These are phyloP conservation scores for Rutstroemia sp. DNA, from an alignment of 2,329 filamentous ascomycete species.

Conservation along the genomic window DNA sequence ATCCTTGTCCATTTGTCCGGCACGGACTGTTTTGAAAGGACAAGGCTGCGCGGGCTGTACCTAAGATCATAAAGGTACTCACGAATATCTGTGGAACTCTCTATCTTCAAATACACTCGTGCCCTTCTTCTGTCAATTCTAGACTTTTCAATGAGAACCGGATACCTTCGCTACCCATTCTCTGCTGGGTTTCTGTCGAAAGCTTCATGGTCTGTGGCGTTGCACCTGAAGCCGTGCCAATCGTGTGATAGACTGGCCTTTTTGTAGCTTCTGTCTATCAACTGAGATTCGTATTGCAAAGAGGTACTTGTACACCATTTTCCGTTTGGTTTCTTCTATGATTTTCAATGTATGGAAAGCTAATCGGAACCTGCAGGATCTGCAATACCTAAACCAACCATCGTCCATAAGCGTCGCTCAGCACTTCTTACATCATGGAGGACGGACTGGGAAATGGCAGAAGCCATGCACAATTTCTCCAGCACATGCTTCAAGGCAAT, in stretches of 20 bases:
- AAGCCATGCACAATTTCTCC: conserved; percentile 24
- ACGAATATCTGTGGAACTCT: conserved; percentile 3
- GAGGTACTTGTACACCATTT: conserved; percentile 4
- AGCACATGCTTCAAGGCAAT: conserved; percentile 19
- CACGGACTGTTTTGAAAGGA: conserved; percentile 1
- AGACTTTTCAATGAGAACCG: conserved; percentile 4
- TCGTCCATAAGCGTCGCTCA: conserved; percentile 3
- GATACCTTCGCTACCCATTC: background rate
- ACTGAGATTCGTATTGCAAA: conserved; percentile 1
- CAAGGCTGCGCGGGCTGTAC: conserved; percentile 6
- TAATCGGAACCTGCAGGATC: too few relatives aligned
- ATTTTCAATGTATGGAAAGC: background rate
- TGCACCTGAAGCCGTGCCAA: background rate
- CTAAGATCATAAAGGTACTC: conserved; percentile 3
- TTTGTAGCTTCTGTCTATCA: background rate
- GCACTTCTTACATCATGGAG: conserved; percentile 20
- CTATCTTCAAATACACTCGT: conserved; percentile 1
- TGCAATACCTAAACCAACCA: background rate
- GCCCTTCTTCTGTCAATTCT: conserved; percentile 5
- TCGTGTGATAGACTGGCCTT: background rate
- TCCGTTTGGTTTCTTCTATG: background rate
- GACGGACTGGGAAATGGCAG: conserved; percentile 25
- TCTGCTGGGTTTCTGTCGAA: background rate
- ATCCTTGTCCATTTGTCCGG: background rate
- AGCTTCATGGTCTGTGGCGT: background rate